Conservation (phyloP, 2,329 filamentous ascomycete genomes). For the Hymenoscyphus scutula region DNA sequence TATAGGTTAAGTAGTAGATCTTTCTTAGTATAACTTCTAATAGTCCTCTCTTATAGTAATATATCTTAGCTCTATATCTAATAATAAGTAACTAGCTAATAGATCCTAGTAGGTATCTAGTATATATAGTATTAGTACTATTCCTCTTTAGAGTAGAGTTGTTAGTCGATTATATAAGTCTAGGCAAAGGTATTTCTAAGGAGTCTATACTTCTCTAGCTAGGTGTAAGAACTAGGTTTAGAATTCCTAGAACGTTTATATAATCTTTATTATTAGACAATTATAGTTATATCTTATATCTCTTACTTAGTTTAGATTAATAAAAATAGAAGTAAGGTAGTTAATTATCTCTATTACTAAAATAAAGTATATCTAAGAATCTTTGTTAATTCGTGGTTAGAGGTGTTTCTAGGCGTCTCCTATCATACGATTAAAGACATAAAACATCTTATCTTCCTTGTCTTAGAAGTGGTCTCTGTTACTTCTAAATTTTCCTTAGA, state of each 20-base stretch:
- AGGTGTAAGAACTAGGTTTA: background rate
- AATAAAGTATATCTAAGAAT: no score
- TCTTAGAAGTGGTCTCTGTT: no score
- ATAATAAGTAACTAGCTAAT: background rate
- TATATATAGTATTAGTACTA: background rate
- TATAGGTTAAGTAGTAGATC: background rate
- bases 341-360: no score
- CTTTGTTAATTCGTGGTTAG: no score
- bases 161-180: background rate
- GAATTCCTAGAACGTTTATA: background rate
- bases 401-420: no score
- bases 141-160: background rate
- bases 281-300: background rate
- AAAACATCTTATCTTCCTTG: no score
- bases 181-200: background rate
- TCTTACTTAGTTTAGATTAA: background rate
- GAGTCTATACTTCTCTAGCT: background rate
- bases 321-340: background rate
- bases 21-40: background rate
- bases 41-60: background rate
- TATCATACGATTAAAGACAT: no score
- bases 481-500: no score
- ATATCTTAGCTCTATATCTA: background rate
- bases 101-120: background rate
- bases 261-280: background rate